phyloP scores from a whole-genome alignment of 768 basidiomycete genomes.

The Favolaschia claudopus region DNA sequence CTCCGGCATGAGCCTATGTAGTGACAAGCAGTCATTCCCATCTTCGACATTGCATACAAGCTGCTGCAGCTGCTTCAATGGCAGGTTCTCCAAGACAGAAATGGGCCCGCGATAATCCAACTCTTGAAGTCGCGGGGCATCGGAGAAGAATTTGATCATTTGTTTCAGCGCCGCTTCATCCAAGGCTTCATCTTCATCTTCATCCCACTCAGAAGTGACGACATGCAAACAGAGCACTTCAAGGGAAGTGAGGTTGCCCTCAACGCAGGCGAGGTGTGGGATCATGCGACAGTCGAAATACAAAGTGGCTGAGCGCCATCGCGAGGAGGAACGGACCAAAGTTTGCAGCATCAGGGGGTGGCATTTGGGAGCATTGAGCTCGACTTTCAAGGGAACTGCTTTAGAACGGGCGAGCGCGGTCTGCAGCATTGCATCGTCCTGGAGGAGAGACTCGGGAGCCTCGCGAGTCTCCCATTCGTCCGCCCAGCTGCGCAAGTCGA shows the following conservation, averaged over 20 bases:
- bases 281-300: background rate
- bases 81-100: background rate
- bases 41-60: background rate
- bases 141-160: background rate
- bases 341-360: background rate
- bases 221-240: background rate
- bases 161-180: no score
- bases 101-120: background rate
- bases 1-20: background rate
- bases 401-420: background rate
- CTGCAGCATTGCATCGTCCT: background rate
- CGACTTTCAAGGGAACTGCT: background rate
- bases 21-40: background rate
- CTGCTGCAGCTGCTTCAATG: background rate
- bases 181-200: background rate
- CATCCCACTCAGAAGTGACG: no score
- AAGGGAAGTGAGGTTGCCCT: background rate
- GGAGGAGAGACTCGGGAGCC: background rate
- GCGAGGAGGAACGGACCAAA: background rate
- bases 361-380: background rate
- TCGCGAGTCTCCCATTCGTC: background rate
- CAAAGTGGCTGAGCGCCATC: background rate
- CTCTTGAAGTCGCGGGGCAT: background rate
- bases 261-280: background rate
- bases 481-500: conserved; percentile 15